Evolutionary conservation across 371 early-diverging fungal species (phyloP).

Genomic region (Ordospora pajunii): DNA sequence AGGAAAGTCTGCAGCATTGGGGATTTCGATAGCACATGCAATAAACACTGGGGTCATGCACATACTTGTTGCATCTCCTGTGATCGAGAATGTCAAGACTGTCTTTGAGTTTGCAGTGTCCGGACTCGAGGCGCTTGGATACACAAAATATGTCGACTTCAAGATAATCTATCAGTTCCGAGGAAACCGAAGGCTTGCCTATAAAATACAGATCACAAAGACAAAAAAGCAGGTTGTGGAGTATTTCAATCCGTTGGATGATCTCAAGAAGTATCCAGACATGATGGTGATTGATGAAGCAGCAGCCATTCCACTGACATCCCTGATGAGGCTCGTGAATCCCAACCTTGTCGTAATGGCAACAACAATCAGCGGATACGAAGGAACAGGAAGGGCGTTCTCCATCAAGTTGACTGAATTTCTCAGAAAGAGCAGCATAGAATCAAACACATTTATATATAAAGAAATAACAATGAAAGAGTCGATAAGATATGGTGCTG

Average conservation of each 20-base stretch:
- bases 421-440: conserved; percentile 70
- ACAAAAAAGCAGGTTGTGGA: conserved; percentile 46
- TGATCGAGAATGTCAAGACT: conserved; percentile 89
- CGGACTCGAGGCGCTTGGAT: conserved; percentile 85
- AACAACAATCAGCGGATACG: conserved; percentile 96
- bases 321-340: conserved; percentile 77
- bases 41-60: conserved; percentile 73
- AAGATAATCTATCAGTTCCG: conserved; percentile 63
- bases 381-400: conserved; percentile 94
- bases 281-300: conserved; percentile 97
- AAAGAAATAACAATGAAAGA: conserved; percentile 79
- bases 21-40: conserved; percentile 84
- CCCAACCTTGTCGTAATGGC: conserved; percentile 92
- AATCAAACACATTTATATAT: conserved; percentile 62
- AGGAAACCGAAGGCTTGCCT: conserved; percentile 42
- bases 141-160: conserved; percentile 90
- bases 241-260: conserved; percentile 39
- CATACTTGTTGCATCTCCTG: conserved; percentile 91
- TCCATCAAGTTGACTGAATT: conserved; percentile 83
- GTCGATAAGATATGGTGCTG: conserved; percentile 80
- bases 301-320: conserved; percentile 88
- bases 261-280: conserved; percentile 64
- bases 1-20: conserved; percentile 95
- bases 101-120: conserved; percentile 89
- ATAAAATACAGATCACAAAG: conserved; percentile 49